Base-by-base conservation (phyloP, 306 rosid genomes). In the Cicer judaicum region DNA sequence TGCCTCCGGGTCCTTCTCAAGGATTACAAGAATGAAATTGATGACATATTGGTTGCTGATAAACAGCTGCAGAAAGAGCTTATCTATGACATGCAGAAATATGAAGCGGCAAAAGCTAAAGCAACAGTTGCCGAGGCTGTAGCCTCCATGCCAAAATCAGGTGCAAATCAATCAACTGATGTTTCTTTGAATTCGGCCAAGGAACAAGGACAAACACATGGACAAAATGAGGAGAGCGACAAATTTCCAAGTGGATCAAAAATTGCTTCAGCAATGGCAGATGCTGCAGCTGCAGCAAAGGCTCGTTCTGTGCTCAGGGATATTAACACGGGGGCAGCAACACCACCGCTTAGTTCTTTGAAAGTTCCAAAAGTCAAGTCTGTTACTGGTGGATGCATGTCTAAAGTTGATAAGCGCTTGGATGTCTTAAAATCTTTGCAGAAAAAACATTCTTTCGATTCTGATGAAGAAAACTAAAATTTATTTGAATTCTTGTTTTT, bases 61-160 rank as follows among this genome's bases (percentile, higher is more conserved):
- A 89, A 88, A 90, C 98, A 89, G 81, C 97, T 93, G 78, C 98
- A 91, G 87, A 91, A 82, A 68, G 98, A 89, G 85, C 91, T 93
- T 16, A 63, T 89, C 62, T 91, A 91, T 49, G 97, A 93, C 80
- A 93, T 91, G 86, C 85, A 91, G 40, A 93, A 91, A 70, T 91
- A 85, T 49, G 98, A 93, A 78, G 74, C 89, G 8, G 83, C 88
- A 18, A 89, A 81, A 85, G 89, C 91, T 77, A 91, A 84, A 81
- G 87, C 88, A 63, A 72, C 87, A 7, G 96, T 79, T 40, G 86
- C 90, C 0, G 91, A 84, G 84, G 88, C 84, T 6, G 88, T 50
- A 29, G 82, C 90, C 66, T 62, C 80, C 60, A 82, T 59, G 81
- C 81, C 82, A 42, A 89, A 80, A 62, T 14, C 89, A 64, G 79